A percentile compares a stretch with the other conserved stretches of the same genome.
Conservation (phyloP, 169 alveolate species). For the Cryptosporidium parvum region DNA sequence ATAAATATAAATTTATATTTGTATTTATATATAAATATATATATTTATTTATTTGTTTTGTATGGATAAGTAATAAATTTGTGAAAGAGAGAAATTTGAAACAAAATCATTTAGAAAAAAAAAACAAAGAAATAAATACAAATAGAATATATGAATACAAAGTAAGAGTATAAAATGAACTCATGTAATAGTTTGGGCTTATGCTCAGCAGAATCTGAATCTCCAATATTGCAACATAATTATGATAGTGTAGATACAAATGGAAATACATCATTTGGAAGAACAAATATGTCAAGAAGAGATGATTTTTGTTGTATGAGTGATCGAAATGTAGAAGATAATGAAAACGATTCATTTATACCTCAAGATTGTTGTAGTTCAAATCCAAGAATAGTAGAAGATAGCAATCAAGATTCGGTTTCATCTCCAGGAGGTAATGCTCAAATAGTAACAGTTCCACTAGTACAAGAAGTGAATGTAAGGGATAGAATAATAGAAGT, state of each 20-base stretch:
- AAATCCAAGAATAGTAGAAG: neutral
- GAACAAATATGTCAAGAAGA: neutral
- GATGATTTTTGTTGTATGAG: constrained; percentile 13
- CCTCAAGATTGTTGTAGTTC: neutral
- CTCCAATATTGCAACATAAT: constrained; percentile 22
- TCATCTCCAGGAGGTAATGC: constrained; percentile 66
- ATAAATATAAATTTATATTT: too few relatives aligned
- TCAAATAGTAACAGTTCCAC: constrained; percentile 69
- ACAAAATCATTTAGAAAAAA: too few relatives aligned
- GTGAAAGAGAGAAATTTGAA: neutral
- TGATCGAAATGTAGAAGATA: neutral
- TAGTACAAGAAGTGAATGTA: constrained; percentile 72
- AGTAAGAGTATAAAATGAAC: constrained; percentile 1
- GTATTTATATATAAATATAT: too few relatives aligned
- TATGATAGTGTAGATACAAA: neutral
- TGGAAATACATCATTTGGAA: neutral
- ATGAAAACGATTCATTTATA: neutral
- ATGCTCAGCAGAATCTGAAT: constrained; percentile 54
- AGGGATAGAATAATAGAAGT: constrained; percentile 73
- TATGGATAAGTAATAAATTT: neutral
- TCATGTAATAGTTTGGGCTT: constrained; percentile 44
- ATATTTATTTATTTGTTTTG: too few relatives aligned
- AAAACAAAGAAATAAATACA: neutral
- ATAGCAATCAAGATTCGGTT: constrained; percentile 17
- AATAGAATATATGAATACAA: neutral